Percentiles rank a stretch among this genome's conserved stretches.
phyloP scores from a whole-genome alignment of 176 grass and related monocot genomes.

The Oryza glumipatula region DNA sequence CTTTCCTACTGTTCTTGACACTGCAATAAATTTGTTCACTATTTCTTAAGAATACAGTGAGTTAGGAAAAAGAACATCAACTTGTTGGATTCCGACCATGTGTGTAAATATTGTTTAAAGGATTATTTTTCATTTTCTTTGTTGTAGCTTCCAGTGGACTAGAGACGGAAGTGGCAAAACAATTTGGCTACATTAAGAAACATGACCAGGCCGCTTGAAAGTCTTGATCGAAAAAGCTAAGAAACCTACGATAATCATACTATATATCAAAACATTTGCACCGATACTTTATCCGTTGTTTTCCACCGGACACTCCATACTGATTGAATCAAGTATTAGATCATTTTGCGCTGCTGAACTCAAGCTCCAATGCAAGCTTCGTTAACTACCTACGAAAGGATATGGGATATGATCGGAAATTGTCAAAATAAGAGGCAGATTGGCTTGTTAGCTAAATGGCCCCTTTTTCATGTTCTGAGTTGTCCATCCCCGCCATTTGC shows the following conservation, averaged over 20 bases:
- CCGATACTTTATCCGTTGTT: neutral
- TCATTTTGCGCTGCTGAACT: neutral
- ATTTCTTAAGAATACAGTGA: constrained; percentile 3
- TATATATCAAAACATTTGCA: neutral
- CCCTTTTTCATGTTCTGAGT: constrained; percentile 7
- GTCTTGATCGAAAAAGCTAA: too few species aligned
- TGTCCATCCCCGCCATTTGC: constrained; percentile 34
- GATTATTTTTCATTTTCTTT: constrained; percentile 9
- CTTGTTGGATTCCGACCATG: neutral
- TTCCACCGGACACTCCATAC: neutral
- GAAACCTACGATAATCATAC: too few species aligned
- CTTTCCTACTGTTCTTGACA: constrained; percentile 5
- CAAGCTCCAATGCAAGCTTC: neutral
- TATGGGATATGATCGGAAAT: neutral
- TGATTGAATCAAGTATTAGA: constrained; percentile 17
- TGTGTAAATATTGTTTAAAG: neutral
- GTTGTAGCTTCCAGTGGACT: neutral
- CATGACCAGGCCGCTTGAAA: too few species aligned
- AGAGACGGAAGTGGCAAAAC: neutral
- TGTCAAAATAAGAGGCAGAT: constrained; percentile 16
- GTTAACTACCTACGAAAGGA: neutral
- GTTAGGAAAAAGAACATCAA: neutral
- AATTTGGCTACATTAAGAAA: neutral
- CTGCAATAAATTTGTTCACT: neutral
- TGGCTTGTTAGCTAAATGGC: neutral